Evolutionary conservation across 2,329 filamentous ascomycete genomes (phyloP).

Genomic region (Teratosphaeria zuluensis): DNA sequence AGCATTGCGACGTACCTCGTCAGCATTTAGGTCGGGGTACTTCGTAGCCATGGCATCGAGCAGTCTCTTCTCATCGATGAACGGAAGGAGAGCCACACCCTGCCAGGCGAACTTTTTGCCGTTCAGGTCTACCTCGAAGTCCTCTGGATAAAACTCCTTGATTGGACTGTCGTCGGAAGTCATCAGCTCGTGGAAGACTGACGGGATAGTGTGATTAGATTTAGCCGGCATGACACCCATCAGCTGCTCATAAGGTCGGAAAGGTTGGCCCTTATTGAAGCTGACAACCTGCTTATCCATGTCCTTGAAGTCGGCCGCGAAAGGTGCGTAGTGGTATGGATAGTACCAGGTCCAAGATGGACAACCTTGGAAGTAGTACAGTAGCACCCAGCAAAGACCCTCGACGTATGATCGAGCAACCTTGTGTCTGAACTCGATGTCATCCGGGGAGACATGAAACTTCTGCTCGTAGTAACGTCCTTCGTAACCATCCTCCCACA

Average conservation of each 20-base stretch:
- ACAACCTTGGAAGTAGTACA: constrained; percentile 97
- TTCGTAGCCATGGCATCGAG: constrained; percentile 72
- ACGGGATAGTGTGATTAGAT: constrained; percentile 82
- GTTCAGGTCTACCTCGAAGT: constrained; percentile 88
- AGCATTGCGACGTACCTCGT: constrained; percentile 69
- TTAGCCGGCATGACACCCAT: constrained; percentile 96
- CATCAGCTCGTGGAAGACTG: constrained; percentile 86
- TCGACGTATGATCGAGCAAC: constrained; percentile 90
- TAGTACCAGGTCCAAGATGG: constrained; percentile 99
- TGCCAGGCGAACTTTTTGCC: constrained; percentile 99
- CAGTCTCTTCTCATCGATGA: constrained; percentile 86
- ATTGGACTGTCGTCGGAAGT: constrained; percentile 78
- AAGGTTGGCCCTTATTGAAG: constrained; percentile 64
- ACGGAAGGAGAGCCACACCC: constrained; percentile 83
- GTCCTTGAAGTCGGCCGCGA: constrained; percentile 87
- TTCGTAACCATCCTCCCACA: constrained; percentile 93
- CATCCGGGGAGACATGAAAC: constrained; percentile 71
- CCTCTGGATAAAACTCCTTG: constrained; percentile 93
- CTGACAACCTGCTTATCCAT: constrained; percentile 34
- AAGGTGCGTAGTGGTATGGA: constrained; percentile 95
- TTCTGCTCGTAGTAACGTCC: constrained; percentile 97
- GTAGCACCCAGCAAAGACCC: constrained; percentile 86
- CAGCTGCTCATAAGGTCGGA: constrained; percentile 88
- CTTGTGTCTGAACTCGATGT: constrained; percentile 76
- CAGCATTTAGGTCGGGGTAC: constrained; percentile 67